phyloP scores from a whole-genome alignment of 495 filamentous ascomycete species.

The Penicilliopsis zonata region DNA sequence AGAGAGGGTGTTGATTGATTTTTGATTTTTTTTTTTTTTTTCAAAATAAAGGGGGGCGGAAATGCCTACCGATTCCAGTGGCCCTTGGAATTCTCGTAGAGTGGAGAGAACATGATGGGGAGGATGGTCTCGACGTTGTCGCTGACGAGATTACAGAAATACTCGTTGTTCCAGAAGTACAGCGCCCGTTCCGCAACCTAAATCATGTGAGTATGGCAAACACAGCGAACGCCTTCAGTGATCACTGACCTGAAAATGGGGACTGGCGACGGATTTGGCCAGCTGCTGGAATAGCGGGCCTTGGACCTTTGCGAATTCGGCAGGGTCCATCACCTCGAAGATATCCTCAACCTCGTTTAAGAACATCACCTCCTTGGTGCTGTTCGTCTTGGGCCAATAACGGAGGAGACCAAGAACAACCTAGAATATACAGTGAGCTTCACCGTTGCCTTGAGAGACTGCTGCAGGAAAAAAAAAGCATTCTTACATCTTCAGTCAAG shows the following conservation, averaged over 20 bases:
- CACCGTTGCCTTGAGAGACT: background rate
- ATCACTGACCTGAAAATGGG: constrained; percentile 93
- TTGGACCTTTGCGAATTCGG: constrained; percentile 97
- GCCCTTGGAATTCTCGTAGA: constrained; percentile 98
- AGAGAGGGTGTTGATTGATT: too few species aligned
- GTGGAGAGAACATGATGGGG: constrained; percentile 97
- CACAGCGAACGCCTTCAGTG: too few species aligned
- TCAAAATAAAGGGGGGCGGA: background rate
- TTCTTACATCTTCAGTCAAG: constrained; percentile 81
- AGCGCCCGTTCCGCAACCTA: constrained; percentile 90
- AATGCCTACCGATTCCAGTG: constrained; percentile 87
- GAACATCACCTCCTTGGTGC: constrained; percentile 99
- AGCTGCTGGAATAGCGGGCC: constrained; percentile 94
- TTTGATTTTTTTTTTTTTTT: too few species aligned
- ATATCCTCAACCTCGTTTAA: constrained; percentile 99
- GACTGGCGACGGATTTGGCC: constrained; percentile 94
- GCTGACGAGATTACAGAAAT: constrained; percentile 98
- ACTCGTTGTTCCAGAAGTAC: constrained; percentile 99
- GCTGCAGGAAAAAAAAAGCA: background rate
- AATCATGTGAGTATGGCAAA: too few species aligned
- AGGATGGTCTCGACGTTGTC: constrained; percentile 98
- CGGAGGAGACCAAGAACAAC: constrained; percentile 89
- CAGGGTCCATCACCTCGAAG: constrained; percentile 99
- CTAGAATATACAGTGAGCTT: constrained; percentile 26
- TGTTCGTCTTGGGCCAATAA: constrained; percentile 99